These are phyloP conservation scores for Pestalotiopsis sp. DNA, from an alignment of 2,329 filamentous ascomycete genomes.

Conservation along the genomic window DNA sequence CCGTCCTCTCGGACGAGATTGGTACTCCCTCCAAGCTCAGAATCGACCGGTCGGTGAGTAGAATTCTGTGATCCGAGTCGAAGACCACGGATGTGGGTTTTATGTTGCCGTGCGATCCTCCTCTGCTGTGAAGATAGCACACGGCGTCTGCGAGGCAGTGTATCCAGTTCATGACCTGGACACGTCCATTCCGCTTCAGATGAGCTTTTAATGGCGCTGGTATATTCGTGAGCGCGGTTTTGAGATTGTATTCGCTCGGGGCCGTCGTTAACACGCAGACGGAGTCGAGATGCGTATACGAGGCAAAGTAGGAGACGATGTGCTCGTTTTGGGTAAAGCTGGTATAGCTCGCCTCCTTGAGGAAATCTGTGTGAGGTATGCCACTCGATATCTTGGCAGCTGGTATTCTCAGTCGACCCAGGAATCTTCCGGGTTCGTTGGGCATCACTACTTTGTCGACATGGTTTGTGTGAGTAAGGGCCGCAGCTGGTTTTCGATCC, in stretches of 20 bases:
- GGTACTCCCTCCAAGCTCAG: constrained; percentile 46
- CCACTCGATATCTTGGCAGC: constrained; percentile 49
- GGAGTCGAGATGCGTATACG: constrained; percentile 65
- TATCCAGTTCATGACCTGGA: constrained; percentile 72
- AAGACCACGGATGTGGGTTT: constrained; percentile 72
- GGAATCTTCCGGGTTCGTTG: constrained; percentile 57
- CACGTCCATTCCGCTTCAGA: constrained; percentile 60
- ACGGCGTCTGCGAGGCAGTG: constrained; percentile 72
- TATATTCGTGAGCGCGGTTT: constrained; percentile 66
- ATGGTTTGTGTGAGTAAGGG: constrained; percentile 37
- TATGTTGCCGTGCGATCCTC: constrained; percentile 68
- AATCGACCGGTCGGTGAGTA: constrained; percentile 64
- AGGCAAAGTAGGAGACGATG: constrained; percentile 70
- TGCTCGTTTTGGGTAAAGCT: constrained; percentile 66
- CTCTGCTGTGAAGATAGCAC: constrained; percentile 66
- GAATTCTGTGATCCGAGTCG: constrained; percentile 65
- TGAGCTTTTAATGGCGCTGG: constrained; percentile 65
- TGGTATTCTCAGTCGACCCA: constrained; percentile 60
- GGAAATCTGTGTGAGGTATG: constrained; percentile 56
- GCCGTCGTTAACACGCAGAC: constrained; percentile 71
- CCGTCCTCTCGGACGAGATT: constrained; percentile 44
- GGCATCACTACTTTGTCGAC: constrained; percentile 67
- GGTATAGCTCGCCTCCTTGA: constrained; percentile 62
- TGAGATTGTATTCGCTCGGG: constrained; percentile 66
- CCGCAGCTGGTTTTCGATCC: constrained; percentile 51